These are phyloP conservation scores for Elsinoe ampelina DNA, from an alignment of 2,329 filamentous ascomycete genomes.

Conservation along the genomic window DNA sequence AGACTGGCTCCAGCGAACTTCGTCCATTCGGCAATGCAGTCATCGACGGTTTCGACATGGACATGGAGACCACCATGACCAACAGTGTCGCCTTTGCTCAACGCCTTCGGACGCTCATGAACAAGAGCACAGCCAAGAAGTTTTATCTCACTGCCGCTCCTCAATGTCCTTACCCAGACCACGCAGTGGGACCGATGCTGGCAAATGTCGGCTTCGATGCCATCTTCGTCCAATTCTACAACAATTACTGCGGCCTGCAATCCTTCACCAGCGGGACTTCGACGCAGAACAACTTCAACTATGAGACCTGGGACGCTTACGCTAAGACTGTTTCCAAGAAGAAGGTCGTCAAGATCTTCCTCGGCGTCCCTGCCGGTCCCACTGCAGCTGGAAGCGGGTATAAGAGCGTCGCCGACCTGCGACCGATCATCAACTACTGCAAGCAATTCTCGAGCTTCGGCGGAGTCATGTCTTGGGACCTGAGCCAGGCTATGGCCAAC, in stretches of 20 bases:
- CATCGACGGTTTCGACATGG: constrained; percentile 68
- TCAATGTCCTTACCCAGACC: constrained; percentile 39
- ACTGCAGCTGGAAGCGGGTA: constrained; percentile 19
- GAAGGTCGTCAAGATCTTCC: constrained; percentile 41
- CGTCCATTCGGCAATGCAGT: constrained; percentile 58
- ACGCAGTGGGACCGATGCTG: constrained; percentile 35
- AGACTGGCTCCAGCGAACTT: constrained; percentile 19
- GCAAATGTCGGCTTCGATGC: constrained; percentile 33
- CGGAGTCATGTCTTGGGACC: constrained; percentile 53
- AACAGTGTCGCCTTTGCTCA: constrained; percentile 31
- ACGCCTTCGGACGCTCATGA: constrained; percentile 35
- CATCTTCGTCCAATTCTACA: constrained; percentile 40
- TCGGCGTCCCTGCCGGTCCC: constrained; percentile 38
- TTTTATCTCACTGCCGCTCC: constrained; percentile 43
- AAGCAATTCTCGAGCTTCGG: constrained; percentile 39
- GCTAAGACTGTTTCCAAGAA: constrained; percentile 32
- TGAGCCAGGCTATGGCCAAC: constrained; percentile 35
- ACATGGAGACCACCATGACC: constrained; percentile 53
- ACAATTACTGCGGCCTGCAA: constrained; percentile 41
- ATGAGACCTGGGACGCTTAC: constrained; percentile 41
- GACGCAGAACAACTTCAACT: constrained; percentile 15
- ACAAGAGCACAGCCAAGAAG: constrained; percentile 24
- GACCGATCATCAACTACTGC: constrained; percentile 39
- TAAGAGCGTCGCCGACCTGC: not conserved
- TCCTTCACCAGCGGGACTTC: constrained; percentile 25